A percentile compares a stretch with the other conserved stretches of the same genome.
These are phyloP conservation scores for Auricularia sp. DNA, from an alignment of 768 basidiomycete species.

Conservation along the genomic window DNA sequence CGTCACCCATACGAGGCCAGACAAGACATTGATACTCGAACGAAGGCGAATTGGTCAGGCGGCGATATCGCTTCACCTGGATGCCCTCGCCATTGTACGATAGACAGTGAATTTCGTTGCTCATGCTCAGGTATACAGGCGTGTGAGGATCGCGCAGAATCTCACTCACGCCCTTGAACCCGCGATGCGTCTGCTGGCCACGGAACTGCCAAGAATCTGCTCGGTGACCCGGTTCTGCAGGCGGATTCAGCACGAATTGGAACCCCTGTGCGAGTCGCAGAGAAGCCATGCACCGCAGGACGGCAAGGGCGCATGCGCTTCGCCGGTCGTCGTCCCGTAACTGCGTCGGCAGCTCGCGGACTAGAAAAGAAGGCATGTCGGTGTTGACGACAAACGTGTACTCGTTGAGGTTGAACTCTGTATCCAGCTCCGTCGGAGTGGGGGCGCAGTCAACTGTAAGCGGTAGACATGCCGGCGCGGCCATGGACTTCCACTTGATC, in stretches of 20 bases:
- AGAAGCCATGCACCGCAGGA: conserved; percentile 91
- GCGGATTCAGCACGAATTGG: conserved; percentile 69
- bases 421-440: conserved; percentile 59
- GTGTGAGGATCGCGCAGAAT: conserved; percentile 25
- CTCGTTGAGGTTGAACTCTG: conserved; percentile 69
- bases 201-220: conserved; percentile 14
- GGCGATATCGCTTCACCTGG: conserved; percentile 77
- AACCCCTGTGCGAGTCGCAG: conserved; percentile 90
- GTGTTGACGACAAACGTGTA: conserved; percentile 85
- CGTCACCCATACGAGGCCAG: conserved; percentile 85
- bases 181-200: conserved; percentile 16
- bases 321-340: conserved; percentile 40
- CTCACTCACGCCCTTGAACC: not conserved
- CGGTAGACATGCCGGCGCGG: conserved; percentile 80
- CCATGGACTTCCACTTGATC: conserved; percentile 84
- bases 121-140: conserved; percentile 87
- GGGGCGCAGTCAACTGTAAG: conserved; percentile 88
- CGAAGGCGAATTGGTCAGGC: conserved; percentile 51
- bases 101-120: conserved; percentile 89
- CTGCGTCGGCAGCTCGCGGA: conserved; percentile 20
- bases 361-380: conserved; percentile 81
- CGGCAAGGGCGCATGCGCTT: conserved; percentile 62
- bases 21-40: conserved; percentile 82
- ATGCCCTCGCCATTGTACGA: conserved; percentile 87
- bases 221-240: conserved; percentile 16